Base-by-base conservation (phyloP, 148 eudicot genomes). In the Euryodendron excelsum region DNA sequence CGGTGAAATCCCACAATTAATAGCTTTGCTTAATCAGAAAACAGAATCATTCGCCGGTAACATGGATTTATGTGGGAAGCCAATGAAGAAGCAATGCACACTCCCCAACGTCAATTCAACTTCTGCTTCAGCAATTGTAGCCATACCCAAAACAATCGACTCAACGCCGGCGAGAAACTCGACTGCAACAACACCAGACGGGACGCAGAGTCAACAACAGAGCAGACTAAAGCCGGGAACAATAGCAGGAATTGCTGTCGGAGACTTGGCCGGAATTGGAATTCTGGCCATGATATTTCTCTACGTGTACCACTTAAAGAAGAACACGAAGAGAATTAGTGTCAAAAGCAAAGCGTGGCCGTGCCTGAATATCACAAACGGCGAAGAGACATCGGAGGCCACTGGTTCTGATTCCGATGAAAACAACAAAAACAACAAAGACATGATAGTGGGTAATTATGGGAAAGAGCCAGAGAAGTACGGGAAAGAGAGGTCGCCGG, bases 41-140 rank as follows among this genome's bases (percentile, higher is more conserved):
- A 56, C 87, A 47, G 91, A 78, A 2, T 69, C 80, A 3, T 90
- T 83, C 30, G 74, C 74, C 1, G 98, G 98, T 17, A 94, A 94
- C 28, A 41, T 34, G 17, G 84, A 89, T 9, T 80, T 94, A 4
- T 94, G 98, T 50, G 98, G 98, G 67, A 89, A 87, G 77, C 98
- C 98, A 23, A 70, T 94, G 69, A 89, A 82, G 77, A 88, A 81
- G 37, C 53, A 81, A 36, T 94, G 98, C 0, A 66, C 27, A 4
- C 88, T 92, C 10, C 98, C 98, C 8, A 89, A 89, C 80, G 79
- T 31, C 2, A 30, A 91, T 11, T 50, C 74, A 5, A 78, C 82
- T 31, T 85, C 94, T 10, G 21, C 89, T 1, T 89, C 98, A 1
- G 98, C 98, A 0, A 92, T 94, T 60, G 98, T 97, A 6, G 97